phyloP scores from a whole-genome alignment of 768 basidiomycete species.

The Mycena filopes region DNA sequence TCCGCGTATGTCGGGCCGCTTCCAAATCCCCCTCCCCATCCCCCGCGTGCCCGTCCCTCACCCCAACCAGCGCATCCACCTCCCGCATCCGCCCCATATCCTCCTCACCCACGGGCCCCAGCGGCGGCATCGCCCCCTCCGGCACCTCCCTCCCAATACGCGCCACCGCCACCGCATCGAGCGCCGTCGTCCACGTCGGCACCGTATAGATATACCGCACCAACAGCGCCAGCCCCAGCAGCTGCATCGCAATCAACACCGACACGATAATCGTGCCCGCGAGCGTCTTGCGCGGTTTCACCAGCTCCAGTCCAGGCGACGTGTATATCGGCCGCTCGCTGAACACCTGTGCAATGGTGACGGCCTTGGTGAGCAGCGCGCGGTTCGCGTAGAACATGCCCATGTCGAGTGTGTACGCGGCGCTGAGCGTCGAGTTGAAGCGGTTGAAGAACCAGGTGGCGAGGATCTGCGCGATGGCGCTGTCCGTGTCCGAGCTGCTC shows the following conservation, averaged over 20 bases:
- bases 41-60: background rate
- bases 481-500: background rate
- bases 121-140: conserved; percentile 2
- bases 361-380: conserved; percentile 6
- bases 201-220: conserved; percentile 8
- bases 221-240: background rate
- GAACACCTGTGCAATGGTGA: background rate
- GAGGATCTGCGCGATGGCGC: background rate
- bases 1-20: background rate
- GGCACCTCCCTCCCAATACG: background rate
- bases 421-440: background rate
- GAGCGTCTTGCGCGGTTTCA: conserved; percentile 5
- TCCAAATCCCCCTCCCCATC: background rate
- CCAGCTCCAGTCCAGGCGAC: background rate
- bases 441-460: conserved; percentile 5
- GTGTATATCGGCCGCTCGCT: background rate
- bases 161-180: conserved; percentile 5
- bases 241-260: conserved; percentile 10
- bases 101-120: conserved; percentile 6
- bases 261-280: conserved; percentile 6
- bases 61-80: conserved; percentile 4
- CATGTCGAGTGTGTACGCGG: conserved; percentile 12
- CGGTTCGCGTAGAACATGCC: conserved; percentile 5
- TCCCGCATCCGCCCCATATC: background rate
- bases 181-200: conserved; percentile 3